Evolutionary conservation across 805 yeast species (phyloP).

Genomic region (Candida schatavii): DNA sequence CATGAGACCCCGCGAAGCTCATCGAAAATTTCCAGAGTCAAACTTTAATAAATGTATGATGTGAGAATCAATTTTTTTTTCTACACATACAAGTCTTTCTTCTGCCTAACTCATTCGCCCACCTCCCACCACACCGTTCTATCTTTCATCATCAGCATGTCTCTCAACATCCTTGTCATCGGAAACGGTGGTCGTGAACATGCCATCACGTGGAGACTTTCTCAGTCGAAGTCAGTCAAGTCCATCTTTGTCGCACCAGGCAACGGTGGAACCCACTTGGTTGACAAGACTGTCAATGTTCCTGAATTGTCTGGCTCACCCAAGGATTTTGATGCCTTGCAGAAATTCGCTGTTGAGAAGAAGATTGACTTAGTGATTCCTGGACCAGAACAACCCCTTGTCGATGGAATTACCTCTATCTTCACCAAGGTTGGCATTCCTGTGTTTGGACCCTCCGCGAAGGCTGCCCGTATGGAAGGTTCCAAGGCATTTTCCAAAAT

Average conservation of each 20-base stretch:
- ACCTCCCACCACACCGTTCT: neutral
- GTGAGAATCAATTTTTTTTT: neutral
- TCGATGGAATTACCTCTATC: slow-evolving; percentile 79
- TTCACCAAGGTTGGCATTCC: slow-evolving; percentile 86
- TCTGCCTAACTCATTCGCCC: neutral
- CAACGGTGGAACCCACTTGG: slow-evolving; percentile 82
- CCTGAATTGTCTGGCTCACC: slow-evolving; percentile 59
- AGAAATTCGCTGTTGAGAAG: slow-evolving; percentile 69
- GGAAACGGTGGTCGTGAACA: slow-evolving; percentile 99
- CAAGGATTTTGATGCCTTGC: slow-evolving; percentile 66
- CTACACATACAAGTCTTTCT: neutral
- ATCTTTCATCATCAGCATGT: slow-evolving; percentile 4
- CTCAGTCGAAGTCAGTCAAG: slow-evolving; percentile 70
- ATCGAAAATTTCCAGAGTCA: slow-evolving; percentile 2
- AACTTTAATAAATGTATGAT: slow-evolving; percentile 2
- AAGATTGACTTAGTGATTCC: slow-evolving; percentile 78
- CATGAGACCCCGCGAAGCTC: too few relatives aligned
- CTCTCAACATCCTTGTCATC: slow-evolving; percentile 67
- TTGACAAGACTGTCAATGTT: slow-evolving; percentile 62
- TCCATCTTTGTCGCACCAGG: slow-evolving; percentile 93
- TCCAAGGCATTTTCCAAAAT: slow-evolving; percentile 92
- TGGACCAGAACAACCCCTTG: slow-evolving; percentile 99
- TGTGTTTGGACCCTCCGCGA: slow-evolving; percentile 91
- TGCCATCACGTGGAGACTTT: slow-evolving; percentile 88
- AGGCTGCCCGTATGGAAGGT: slow-evolving; percentile 95